These are phyloP conservation scores for Citrus hindsii DNA, from an alignment of 345 rosid species.

Conservation along the genomic window DNA sequence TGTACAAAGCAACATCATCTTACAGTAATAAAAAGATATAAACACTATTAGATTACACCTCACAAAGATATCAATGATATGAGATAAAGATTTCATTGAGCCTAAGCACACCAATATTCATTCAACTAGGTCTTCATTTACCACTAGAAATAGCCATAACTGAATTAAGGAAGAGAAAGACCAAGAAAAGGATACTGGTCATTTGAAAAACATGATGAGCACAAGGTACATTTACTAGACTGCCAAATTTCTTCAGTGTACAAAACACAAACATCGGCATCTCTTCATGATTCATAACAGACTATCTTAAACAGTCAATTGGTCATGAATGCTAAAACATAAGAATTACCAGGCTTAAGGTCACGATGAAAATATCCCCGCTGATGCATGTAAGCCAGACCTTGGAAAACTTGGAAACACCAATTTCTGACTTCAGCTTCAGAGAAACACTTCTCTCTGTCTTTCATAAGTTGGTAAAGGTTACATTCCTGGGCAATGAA, in stretches of 20 bases:
- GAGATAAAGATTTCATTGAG: not conserved
- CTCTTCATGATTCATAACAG: not conserved
- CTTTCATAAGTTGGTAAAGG: constrained; percentile 92
- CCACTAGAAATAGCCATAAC: not conserved
- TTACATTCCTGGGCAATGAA: constrained; percentile 62
- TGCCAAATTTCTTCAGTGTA: not conserved
- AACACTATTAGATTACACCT: not conserved
- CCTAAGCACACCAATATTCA: no score
- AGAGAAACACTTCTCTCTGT: constrained; percentile 61
- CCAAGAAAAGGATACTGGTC: not conserved
- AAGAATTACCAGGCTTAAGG: constrained; percentile 87
- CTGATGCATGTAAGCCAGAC: constrained; percentile 91
- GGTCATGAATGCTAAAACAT: not conserved
- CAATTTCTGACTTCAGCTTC: constrained; percentile 83
- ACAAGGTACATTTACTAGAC: not conserved
- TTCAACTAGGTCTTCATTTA: not conserved
- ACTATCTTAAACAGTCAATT: not conserved
- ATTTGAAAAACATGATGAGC: not conserved
- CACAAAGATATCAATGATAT: not conserved
- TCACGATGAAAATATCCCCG: constrained; percentile 97
- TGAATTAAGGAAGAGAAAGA: not conserved
- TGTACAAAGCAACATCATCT: not conserved
- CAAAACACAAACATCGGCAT: not conserved
- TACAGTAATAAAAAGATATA: not conserved
- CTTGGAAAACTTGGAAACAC: constrained; percentile 98